These are phyloP conservation scores for Aspergillus sclerotialis DNA, from an alignment of 2,329 filamentous ascomycete genomes.

Conservation along the genomic window DNA sequence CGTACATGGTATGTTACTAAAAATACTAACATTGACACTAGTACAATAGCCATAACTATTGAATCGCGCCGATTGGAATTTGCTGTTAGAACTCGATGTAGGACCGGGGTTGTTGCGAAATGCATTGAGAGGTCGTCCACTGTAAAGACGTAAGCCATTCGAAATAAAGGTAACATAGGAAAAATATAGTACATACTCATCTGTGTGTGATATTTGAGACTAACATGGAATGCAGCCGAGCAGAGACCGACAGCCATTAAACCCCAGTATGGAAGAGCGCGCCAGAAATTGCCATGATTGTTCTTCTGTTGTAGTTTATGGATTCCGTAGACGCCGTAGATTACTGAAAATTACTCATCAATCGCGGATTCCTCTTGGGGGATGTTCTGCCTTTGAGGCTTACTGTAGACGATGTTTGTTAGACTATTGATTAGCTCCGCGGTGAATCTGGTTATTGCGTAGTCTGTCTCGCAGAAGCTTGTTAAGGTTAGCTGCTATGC, in stretches of 20 bases:
- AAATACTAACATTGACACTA: background rate
- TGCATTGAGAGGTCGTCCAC: constrained; percentile 40
- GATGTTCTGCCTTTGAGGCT: background rate
- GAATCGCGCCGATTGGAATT: background rate
- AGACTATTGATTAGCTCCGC: constrained; percentile 42
- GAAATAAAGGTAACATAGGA: background rate
- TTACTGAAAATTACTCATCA: too few relatives aligned
- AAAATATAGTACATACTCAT: constrained; percentile 21
- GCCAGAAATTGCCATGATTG: constrained; percentile 13
- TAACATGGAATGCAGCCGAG: constrained; percentile 24
- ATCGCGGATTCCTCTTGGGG: too few relatives aligned
- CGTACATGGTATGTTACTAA: background rate
- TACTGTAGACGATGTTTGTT: constrained; percentile 34
- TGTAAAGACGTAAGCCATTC: constrained; percentile 4
- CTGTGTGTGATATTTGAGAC: constrained; percentile 26
- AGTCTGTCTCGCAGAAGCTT: too few relatives aligned
- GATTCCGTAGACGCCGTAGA: constrained; percentile 36
- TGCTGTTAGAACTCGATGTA: constrained; percentile 33
- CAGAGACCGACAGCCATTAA: constrained; percentile 29
- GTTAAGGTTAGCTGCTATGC: too few relatives aligned
- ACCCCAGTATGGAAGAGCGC: constrained; percentile 31
- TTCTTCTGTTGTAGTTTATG: constrained; percentile 13
- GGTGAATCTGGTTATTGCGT: constrained; percentile 37
- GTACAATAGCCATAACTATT: background rate
- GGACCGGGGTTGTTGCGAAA: constrained; percentile 35